Evolutionary conservation across 768 basidiomycete species (phyloP).

Genomic region (Macrolepiota albuminosa): DNA sequence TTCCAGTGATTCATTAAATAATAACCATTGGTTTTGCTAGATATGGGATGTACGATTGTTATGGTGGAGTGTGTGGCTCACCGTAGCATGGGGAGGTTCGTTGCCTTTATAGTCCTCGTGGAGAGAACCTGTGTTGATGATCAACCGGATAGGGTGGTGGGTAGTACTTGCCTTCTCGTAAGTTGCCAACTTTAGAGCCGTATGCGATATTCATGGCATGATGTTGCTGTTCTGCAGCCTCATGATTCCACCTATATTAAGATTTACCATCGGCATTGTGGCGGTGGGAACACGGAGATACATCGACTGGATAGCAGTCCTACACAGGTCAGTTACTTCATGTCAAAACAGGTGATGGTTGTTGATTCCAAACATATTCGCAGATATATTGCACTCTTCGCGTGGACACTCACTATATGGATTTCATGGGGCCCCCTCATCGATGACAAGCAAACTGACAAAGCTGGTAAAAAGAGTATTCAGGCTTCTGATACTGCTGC

Average conservation of each 20-base stretch:
- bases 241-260: conserved; percentile 48
- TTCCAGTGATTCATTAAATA: conserved; percentile 3
- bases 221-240: conserved; percentile 28
- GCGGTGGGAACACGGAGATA: conserved; percentile 69
- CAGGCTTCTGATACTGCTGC: conserved; percentile 49
- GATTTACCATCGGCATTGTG: conserved; percentile 66
- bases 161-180: conserved; percentile 60
- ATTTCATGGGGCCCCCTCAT: conserved; percentile 72
- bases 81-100: conserved; percentile 72
- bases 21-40: conserved; percentile 20
- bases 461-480: conserved; percentile 25
- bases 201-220: neutral
- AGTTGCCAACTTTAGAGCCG: conserved; percentile 17
- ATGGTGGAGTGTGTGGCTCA: conserved; percentile 87
- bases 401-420: conserved; percentile 66
- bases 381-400: conserved; percentile 60
- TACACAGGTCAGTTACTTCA: conserved; percentile 44
- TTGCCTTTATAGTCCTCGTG: conserved; percentile 11
- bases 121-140: neutral
- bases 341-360: neutral
- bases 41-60: conserved; percentile 57
- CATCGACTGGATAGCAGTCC: conserved; percentile 70
- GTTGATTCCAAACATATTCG: neutral
- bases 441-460: conserved; percentile 29
- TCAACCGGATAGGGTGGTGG: conserved; percentile 63